A percentile compares a stretch with the other conserved stretches of the same genome.
These are phyloP conservation scores for Filobasidium uniguttulatum DNA, from an alignment of 1,284 basidiomycete genomes.

Conservation along the genomic window DNA sequence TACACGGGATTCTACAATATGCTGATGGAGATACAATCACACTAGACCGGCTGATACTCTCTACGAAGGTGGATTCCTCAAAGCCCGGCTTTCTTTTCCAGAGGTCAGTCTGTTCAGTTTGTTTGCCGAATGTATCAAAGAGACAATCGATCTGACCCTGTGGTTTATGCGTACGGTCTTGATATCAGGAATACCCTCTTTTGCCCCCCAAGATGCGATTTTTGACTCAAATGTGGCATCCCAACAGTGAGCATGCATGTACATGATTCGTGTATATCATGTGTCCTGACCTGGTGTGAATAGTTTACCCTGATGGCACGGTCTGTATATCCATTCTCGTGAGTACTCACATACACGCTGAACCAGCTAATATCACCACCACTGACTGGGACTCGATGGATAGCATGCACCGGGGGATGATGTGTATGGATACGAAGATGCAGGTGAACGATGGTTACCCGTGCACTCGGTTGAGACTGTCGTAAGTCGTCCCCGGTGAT, in stretches of 20 bases:
- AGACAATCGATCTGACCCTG: too few relatives aligned
- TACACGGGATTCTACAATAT: not conserved
- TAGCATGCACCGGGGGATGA: slow-evolving; percentile 94
- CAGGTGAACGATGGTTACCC: slow-evolving; percentile 93
- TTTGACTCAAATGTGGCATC: slow-evolving; percentile 96
- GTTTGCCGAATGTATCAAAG: not conserved
- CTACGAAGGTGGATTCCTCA: slow-evolving; percentile 88
- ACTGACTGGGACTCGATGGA: too few relatives aligned
- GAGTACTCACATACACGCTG: slow-evolving; percentile 26
- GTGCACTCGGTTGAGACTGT: slow-evolving; percentile 96
- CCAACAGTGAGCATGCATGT: slow-evolving; percentile 56
- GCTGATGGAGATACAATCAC: not conserved
- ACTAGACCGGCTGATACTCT: slow-evolving; percentile 71
- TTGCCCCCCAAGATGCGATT: slow-evolving; percentile 93
- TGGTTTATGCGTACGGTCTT: too few relatives aligned
- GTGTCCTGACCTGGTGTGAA: not conserved
- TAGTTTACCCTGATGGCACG: slow-evolving; percentile 77
- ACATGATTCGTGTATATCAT: not conserved
- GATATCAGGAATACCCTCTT: slow-evolving; percentile 62
- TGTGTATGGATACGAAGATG: slow-evolving; percentile 95
- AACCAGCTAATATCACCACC: too few relatives aligned
- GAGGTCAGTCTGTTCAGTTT: slow-evolving; percentile 30
- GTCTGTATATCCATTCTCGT: slow-evolving; percentile 96
- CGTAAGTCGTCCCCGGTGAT: slow-evolving; percentile 44
- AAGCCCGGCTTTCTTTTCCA: slow-evolving; percentile 74